These are phyloP conservation scores for Hemileia vastatrix DNA, from an alignment of 1,284 basidiomycete species.

Conservation along the genomic window DNA sequence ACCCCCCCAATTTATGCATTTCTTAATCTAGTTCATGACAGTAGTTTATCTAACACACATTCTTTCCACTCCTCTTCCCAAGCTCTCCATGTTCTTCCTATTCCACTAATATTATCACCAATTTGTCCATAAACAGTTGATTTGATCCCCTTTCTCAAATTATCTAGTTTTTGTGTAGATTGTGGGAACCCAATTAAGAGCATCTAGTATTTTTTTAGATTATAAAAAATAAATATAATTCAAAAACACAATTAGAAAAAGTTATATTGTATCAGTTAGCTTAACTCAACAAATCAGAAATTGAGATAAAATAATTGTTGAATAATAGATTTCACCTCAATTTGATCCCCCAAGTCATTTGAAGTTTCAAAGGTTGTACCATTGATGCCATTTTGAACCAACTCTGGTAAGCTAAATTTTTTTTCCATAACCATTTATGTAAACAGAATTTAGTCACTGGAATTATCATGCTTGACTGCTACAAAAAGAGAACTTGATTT, in stretches of 20 bases:
- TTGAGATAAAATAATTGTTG: not conserved
- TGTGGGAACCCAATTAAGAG: not conserved
- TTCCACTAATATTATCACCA: not conserved
- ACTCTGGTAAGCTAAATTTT: conserved; percentile 61
- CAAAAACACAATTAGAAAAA: not conserved
- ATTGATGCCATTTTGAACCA: conserved; percentile 72
- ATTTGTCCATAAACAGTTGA: conserved; percentile 3
- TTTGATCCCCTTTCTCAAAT: conserved; percentile 1
- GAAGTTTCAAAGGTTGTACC: conserved; percentile 67
- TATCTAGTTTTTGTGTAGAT: not conserved
- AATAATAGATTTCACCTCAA: conserved; percentile 54
- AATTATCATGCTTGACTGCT: not conserved
- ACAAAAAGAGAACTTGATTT: not conserved
- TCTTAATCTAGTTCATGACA: not conserved
- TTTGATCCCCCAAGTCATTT: conserved; percentile 58
- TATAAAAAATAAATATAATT: not conserved
- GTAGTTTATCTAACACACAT: conserved; percentile 1
- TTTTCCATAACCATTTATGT: not conserved
- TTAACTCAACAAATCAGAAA: not conserved
- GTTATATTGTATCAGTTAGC: too few relatives aligned
- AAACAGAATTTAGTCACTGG: not conserved
- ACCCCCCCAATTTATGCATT: too few relatives aligned
- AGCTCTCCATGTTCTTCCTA: conserved; percentile 2
- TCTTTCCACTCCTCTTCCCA: conserved; percentile 19
- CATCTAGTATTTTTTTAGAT: conserved; percentile 2